Conservation (phyloP, 306 rosid species). For the Vicia villosa region DNA sequence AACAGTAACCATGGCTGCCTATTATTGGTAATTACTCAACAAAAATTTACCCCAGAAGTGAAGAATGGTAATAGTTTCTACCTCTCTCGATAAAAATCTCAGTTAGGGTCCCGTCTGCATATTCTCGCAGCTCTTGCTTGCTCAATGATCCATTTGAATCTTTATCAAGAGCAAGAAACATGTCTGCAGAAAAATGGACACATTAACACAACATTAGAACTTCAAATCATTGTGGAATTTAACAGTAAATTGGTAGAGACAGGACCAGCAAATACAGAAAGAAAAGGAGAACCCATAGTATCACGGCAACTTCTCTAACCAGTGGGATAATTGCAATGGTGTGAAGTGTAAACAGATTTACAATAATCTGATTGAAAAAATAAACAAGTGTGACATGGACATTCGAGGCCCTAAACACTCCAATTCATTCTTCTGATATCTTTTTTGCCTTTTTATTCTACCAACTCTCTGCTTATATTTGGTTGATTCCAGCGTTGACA, state of each 20-base stretch:
- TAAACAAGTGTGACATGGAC: neutral
- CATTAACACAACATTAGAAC: slow-evolving; percentile 17
- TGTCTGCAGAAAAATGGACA: slow-evolving; percentile 56
- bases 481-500: neutral
- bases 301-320: slow-evolving; percentile 1
- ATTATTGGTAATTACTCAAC: slow-evolving; percentile 9
- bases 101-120: slow-evolving; percentile 95
- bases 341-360: slow-evolving; percentile 10
- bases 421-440: neutral
- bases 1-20: slow-evolving; percentile 13
- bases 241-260: neutral
- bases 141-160: slow-evolving; percentile 79
- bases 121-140: slow-evolving; percentile 96
- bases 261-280: slow-evolving; percentile 6
- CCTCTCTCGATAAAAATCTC: slow-evolving; percentile 98
- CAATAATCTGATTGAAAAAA: neutral
- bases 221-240: slow-evolving; percentile 13
- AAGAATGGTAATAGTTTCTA: slow-evolving; percentile 31
- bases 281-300: neutral
- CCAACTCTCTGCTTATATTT: neutral
- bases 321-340: neutral
- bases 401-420: neutral
- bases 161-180: slow-evolving; percentile 92
- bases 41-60: slow-evolving; percentile 16
- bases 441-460: neutral